phyloP scores from a whole-genome alignment of 1,139 yeast species.

The Saccharomyces pastorianus region DNA sequence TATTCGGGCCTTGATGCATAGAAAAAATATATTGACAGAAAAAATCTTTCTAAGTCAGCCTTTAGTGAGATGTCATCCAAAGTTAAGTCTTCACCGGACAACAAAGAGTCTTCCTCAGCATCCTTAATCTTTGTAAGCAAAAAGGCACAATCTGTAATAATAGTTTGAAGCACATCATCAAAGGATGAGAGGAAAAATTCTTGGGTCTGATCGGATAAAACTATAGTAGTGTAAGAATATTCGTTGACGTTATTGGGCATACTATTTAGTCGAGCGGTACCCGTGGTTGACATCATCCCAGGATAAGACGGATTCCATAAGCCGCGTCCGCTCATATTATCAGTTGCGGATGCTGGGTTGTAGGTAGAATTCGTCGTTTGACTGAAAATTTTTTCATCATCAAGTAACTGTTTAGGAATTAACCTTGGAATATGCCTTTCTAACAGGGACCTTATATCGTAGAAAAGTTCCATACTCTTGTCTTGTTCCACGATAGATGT shows the following conservation, averaged over 20 bases:
- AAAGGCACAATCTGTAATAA: slow-evolving; percentile 69
- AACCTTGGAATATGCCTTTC: slow-evolving; percentile 59
- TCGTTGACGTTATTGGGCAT: background rate
- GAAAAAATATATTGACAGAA: slow-evolving; percentile 64
- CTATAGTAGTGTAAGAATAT: slow-evolving; percentile 5
- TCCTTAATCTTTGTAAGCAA: slow-evolving; percentile 72
- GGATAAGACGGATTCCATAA: slow-evolving; percentile 15
- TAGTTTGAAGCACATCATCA: slow-evolving; percentile 49
- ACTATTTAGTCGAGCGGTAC: background rate
- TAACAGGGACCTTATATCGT: slow-evolving; percentile 59
- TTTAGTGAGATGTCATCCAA: slow-evolving; percentile 54
- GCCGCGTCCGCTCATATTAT: slow-evolving; percentile 2
- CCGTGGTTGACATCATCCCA: slow-evolving; percentile 1
- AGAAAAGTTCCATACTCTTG: slow-evolving; percentile 39
- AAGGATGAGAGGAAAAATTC: slow-evolving; percentile 32
- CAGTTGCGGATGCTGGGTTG: background rate
- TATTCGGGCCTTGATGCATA: slow-evolving; percentile 55
- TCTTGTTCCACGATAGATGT: slow-evolving; percentile 38
- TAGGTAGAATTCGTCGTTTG: background rate
- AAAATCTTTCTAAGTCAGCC: slow-evolving; percentile 83
- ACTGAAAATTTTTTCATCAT: slow-evolving; percentile 33
- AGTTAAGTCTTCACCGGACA: slow-evolving; percentile 43
- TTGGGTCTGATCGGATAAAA: slow-evolving; percentile 22
- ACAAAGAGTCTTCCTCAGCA: slow-evolving; percentile 73
- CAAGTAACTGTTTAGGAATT: slow-evolving; percentile 39